phyloP scores from a whole-genome alignment of 2,329 filamentous ascomycete genomes.

The Bipolaris oryzae region DNA sequence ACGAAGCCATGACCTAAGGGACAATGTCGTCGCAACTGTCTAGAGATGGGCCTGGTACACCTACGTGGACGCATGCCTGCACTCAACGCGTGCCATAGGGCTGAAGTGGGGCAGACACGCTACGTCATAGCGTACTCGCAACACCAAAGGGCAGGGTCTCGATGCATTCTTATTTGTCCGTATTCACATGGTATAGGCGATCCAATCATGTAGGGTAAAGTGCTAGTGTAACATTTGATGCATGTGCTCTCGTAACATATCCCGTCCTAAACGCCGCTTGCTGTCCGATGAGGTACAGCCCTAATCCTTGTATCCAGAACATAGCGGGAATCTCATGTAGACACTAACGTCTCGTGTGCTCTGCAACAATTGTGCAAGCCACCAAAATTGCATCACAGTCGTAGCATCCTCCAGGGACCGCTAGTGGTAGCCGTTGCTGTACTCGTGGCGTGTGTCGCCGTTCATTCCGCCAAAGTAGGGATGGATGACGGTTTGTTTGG shows the following conservation, averaged over 20 bases:
- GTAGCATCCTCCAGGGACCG: conserved; percentile 34
- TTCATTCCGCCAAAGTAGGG: conserved; percentile 73
- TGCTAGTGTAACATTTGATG: conserved; percentile 3
- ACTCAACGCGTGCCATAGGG: conserved; percentile 24
- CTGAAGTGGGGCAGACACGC: conserved; percentile 36
- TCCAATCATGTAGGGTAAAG: not conserved
- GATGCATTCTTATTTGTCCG: not conserved
- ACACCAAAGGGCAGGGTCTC: conserved; percentile 13
- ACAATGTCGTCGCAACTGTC: not conserved
- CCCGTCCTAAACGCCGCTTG: conserved; percentile 31
- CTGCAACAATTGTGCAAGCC: conserved; percentile 28
- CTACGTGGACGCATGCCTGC: conserved; percentile 19
- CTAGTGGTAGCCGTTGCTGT: conserved; percentile 48
- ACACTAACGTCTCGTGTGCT: conserved; percentile 12
- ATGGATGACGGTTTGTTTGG: conserved; percentile 84
- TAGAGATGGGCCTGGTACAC: conserved; percentile 6
- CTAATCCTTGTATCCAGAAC: conserved; percentile 27
- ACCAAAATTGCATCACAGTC: conserved; percentile 36
- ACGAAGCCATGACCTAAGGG: conserved; percentile 35
- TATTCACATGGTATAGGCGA: not conserved
- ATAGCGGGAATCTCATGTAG: conserved; percentile 22
- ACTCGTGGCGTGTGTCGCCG: conserved; percentile 36
- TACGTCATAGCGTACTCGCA: conserved; percentile 29
- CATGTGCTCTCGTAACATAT: conserved; percentile 19
- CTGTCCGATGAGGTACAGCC: conserved; percentile 24